Percentiles rank a stretch among this genome's conserved stretches.
Evolutionary conservation across 176 grass and related monocot genomes (phyloP).

Genomic region (Areca catechu): DNA sequence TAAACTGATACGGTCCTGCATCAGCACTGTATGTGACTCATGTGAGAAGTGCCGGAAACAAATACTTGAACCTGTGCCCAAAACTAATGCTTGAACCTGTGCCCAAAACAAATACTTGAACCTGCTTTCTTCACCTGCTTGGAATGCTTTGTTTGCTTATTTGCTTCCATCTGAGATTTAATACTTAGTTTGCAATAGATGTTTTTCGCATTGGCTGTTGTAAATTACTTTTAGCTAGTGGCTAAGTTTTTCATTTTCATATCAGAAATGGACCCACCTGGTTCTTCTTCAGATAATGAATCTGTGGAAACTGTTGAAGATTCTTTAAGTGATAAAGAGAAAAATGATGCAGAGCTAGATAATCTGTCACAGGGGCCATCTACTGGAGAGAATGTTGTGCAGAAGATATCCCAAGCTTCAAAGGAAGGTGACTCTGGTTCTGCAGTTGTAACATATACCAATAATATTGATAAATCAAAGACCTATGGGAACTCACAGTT

Average conservation of each 20-base stretch:
- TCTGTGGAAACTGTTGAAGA: slow-evolving; percentile 17
- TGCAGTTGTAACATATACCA: not conserved
- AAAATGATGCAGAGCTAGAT: slow-evolving; percentile 4
- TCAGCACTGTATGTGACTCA: too few relatives aligned
- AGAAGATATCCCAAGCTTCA: slow-evolving; percentile 8
- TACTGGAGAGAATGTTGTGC: slow-evolving; percentile 6
- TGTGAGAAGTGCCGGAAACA: too few relatives aligned
- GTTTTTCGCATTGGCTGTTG: too few relatives aligned
- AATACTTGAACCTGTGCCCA: too few relatives aligned
- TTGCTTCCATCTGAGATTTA: too few relatives aligned
- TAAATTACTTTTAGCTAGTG: too few relatives aligned
- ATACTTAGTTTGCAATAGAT: too few relatives aligned
- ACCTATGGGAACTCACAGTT: slow-evolving; percentile 10
- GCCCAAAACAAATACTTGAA: too few relatives aligned
- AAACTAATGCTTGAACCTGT: too few relatives aligned
- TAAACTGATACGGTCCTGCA: too few relatives aligned
- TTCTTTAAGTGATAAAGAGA: slow-evolving; percentile 23
- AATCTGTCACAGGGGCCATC: not conserved
- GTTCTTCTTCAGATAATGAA: slow-evolving; percentile 21
- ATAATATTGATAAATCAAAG: slow-evolving; percentile 1
- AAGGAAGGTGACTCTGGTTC: slow-evolving; percentile 2
- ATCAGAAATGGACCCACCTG: slow-evolving; percentile 17
- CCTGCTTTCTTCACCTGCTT: too few relatives aligned
- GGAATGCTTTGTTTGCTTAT: too few relatives aligned
- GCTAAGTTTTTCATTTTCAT: not conserved